phyloP scores from a whole-genome alignment of 2,329 filamentous ascomycete species.

The Huntiella savannae region DNA sequence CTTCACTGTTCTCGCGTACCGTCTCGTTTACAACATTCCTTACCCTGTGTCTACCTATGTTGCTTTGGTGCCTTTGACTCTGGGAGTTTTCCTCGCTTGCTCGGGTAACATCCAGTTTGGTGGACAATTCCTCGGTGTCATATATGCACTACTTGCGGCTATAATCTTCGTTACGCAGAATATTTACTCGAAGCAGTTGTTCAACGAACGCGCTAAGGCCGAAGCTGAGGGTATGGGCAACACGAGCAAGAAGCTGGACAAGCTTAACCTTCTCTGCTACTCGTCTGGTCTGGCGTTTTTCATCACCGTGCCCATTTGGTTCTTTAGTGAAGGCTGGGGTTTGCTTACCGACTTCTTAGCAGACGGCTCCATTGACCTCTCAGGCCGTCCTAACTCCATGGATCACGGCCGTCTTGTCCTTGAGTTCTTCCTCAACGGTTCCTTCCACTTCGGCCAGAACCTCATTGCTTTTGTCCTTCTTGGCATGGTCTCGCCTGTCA shows the following conservation, averaged over 20 bases:
- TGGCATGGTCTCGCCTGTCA: constrained; percentile 87
- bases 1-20: constrained; percentile 87
- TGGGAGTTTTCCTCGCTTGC: constrained; percentile 92
- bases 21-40: constrained; percentile 69
- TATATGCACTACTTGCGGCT: constrained; percentile 76
- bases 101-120: constrained; percentile 62
- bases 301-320: constrained; percentile 77
- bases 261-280: constrained; percentile 90
- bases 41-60: constrained; percentile 78
- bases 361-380: constrained; percentile 56
- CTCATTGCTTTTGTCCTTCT: constrained; percentile 85
- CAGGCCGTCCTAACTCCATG: constrained; percentile 42
- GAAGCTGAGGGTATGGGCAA: constrained; percentile 49
- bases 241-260: constrained; percentile 68
- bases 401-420: constrained; percentile 54
- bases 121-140: constrained; percentile 74
- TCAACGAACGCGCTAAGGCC: constrained; percentile 78
- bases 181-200: constrained; percentile 93
- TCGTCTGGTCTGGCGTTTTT: constrained; percentile 87
- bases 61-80: constrained; percentile 73
- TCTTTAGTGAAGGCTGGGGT: constrained; percentile 69
- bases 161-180: constrained; percentile 95
- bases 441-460: constrained; percentile 91
- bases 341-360: constrained; percentile 61
- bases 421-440: constrained; percentile 95